These are phyloP conservation scores for Rheum nobile DNA, from an alignment of 148 eudicot genomes.

Conservation along the genomic window DNA sequence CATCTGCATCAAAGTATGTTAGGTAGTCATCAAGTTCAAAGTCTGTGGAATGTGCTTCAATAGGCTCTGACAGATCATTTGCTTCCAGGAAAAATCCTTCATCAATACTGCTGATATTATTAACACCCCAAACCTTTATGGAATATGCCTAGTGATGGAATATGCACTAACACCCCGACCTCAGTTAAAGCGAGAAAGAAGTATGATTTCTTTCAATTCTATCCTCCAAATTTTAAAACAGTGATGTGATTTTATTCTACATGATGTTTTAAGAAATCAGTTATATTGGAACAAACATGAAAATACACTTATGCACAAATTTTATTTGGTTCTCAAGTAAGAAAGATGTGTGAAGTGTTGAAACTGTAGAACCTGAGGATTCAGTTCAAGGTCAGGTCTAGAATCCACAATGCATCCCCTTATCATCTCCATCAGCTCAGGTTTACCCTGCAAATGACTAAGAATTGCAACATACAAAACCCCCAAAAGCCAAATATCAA, in stretches of 20 bases:
- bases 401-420: conserved; percentile 89
- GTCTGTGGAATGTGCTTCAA: conserved; percentile 22
- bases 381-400: conserved; percentile 74
- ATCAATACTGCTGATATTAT: conserved; percentile 21
- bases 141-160: too few species aligned
- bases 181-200: too few species aligned
- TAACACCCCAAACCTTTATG: too few species aligned
- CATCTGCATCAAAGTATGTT: conserved; percentile 30
- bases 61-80: conserved; percentile 40
- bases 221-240: too few species aligned
- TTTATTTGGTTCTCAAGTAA: background rate
- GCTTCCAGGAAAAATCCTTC: conserved; percentile 51
- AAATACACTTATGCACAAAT: too few species aligned
- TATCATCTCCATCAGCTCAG: conserved; percentile 59
- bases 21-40: conserved; percentile 44
- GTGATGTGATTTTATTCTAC: too few species aligned
- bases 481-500: background rate
- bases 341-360: background rate
- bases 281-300: too few species aligned
- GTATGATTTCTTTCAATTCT: too few species aligned
- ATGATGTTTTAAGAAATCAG: too few species aligned
- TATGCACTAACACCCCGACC: too few species aligned
- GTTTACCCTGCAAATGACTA: conserved; percentile 40
- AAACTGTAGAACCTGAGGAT: conserved; percentile 53
- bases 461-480: conserved; percentile 47